Evolutionary conservation across 495 filamentous ascomycete genomes (phyloP), one percentile per base, ranked within the genome.

Genomic region (Ascobolus immersus): DNA sequence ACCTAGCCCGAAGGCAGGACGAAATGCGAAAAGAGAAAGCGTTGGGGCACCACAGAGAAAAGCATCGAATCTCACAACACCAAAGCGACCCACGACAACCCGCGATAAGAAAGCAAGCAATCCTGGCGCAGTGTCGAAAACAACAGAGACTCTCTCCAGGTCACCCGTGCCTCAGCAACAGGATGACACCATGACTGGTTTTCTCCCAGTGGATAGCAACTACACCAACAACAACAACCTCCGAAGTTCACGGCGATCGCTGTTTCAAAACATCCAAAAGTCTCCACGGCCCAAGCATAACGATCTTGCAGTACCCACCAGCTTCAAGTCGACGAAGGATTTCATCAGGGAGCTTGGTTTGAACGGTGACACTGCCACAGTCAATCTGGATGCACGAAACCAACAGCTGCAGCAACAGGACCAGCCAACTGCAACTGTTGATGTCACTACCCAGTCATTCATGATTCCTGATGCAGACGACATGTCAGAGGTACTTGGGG

Each of bases 381-480:
- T 32, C 13, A 43, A 50, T 29, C 31, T 48, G 13, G 44, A 48
- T 20, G 28, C 15, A 19, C 40, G 29, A 19, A 41, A 48, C 17
- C 32, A 37, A 28, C 35, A 39, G 12, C 34, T 48, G 14, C 45
- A 48, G 15, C 22, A 14, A 32, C 20, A 34, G 40, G 19, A 12
- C 29, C 10, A 13, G 32, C 17, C 44, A 41, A 32, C 21, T 26
- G 34, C 33, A 26, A 37, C 42, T 7, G 31, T 44, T 1, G 43
- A 36, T 5, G 34, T 42, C 3, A 48, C 46, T 8, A 43, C 42
- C 15, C 45, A 49, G 34, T 74, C 71, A 2, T 73, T 74, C 47
- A 54, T 67, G 32, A 61, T 77, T 18, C 71, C 71, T 6, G 65
- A 73, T 30, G 54, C 74, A 28, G 68, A 71, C 9, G 74, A 77